Evolutionary conservation across 306 rosid genomes (phyloP), one percentile per base, ranked within the genome.

Genomic region (Ammopiptanthus mongolicus): DNA sequence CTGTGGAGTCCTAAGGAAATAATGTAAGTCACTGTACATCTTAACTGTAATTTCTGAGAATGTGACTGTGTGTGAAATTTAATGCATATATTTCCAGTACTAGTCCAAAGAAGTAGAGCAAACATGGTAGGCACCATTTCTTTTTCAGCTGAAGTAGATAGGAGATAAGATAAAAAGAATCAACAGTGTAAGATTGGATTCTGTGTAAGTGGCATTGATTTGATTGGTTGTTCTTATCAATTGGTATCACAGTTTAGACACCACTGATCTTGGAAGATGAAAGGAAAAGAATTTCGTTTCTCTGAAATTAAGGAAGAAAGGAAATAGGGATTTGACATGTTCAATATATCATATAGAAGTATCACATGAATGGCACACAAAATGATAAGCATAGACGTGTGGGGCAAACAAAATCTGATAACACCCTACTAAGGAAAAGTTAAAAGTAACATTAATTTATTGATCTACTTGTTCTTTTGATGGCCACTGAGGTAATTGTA

Each of bases 1-100:
- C 62, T 95, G 0, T 95, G 99, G 99, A 90, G 84, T 71, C 99
- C 99, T 3, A 85, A 84, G 74, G 97, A 95, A 70, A 88, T 95
- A 73, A 88, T 92, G 99, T 95, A 85, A 89, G 96, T 67, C 59
- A 63, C 62, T 53, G 0, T 22, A 5, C 33, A 55, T 17, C 73
- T 64, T 74, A 64, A 78, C 58, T 39, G 13, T 59, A 37, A 37
- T 53, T 28, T 47, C 19, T 61, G 57, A 42, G 11, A 18, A n/a
- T n/a, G 21, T 59, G 78, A 4, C 11, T 12, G 7, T 65, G 7
- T 65, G 55, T 52, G 53, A 55, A 64, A 74, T 52, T 73, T 2
- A 62, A 46, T 61, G 62, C 33, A 10, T 46, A 31, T 22, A 36
- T 50, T 59, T 73, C 60, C n/a, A 18, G 41, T 44, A 6, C 56